Percentiles rank a stretch among this genome's conserved stretches.
These are phyloP conservation scores for Pisolithus thermaeus DNA, from an alignment of 1,284 basidiomycete genomes.

Conservation along the genomic window DNA sequence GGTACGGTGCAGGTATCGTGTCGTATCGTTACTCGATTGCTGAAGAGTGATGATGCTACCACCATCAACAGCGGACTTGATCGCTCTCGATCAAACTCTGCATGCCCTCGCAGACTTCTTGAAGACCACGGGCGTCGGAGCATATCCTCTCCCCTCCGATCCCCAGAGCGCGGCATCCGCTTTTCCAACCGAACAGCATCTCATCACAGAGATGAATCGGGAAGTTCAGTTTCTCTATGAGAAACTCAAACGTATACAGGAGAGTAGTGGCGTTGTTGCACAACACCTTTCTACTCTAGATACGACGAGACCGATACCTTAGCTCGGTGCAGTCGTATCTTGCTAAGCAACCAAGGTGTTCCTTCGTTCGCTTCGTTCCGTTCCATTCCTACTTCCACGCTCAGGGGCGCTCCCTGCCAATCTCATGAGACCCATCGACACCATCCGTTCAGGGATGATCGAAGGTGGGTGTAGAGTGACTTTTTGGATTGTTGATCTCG, in stretches of 20 bases:
- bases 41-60: too few species aligned
- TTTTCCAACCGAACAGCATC: constrained; percentile 24
- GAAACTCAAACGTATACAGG: constrained; percentile 36
- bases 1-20: constrained; percentile 27
- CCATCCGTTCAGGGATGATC: too few species aligned
- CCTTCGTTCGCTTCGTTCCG: too few species aligned
- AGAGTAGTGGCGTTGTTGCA: constrained; percentile 37
- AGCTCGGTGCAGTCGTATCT: too few species aligned
- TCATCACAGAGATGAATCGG: constrained; percentile 32
- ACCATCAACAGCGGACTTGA: constrained; percentile 30
- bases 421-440: too few species aligned
- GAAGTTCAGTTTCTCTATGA: constrained; percentile 38
- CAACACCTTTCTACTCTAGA: constrained; percentile 21
- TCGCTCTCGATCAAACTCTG: constrained; percentile 31
- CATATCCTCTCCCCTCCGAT: constrained; percentile 33
- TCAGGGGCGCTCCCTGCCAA: too few species aligned
- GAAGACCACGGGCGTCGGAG: constrained; percentile 39
- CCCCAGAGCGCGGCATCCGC: constrained; percentile 9
- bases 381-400: too few species aligned
- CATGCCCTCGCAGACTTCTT: constrained; percentile 33
- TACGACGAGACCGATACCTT: neutral
- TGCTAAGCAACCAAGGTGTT: too few species aligned
- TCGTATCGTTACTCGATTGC: too few species aligned
- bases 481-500: too few species aligned
- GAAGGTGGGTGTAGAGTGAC: too few species aligned